These are phyloP conservation scores for Fusarium floridanum DNA, from an alignment of 2,329 filamentous ascomycete species.

Conservation along the genomic window DNA sequence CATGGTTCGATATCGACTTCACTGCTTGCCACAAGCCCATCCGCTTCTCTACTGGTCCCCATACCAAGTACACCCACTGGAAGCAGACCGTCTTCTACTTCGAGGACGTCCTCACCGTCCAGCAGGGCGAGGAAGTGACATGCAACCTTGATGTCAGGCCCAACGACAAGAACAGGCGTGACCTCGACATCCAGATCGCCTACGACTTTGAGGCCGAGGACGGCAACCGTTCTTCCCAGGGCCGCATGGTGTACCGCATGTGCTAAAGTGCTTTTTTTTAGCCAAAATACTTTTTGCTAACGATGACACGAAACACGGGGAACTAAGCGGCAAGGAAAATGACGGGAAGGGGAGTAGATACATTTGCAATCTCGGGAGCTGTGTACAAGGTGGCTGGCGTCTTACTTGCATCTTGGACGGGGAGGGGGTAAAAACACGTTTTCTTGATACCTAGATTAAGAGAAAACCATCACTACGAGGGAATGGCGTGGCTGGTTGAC, in stretches of 20 bases:
- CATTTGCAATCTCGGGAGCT: slow-evolving; percentile 34
- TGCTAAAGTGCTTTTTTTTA: slow-evolving; percentile 59
- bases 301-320: slow-evolving; percentile 39
- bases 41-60: slow-evolving; percentile 94
- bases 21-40: slow-evolving; percentile 98
- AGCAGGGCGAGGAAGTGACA: slow-evolving; percentile 83
- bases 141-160: slow-evolving; percentile 85
- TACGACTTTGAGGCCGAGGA: slow-evolving; percentile 87
- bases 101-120: slow-evolving; percentile 90
- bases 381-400: slow-evolving; percentile 45
- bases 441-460: slow-evolving; percentile 41
- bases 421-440: slow-evolving; percentile 14
- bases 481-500: slow-evolving; percentile 42
- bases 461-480: slow-evolving; percentile 34
- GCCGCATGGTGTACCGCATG: slow-evolving; percentile 84
- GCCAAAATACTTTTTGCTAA: slow-evolving; percentile 39
- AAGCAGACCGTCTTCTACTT: slow-evolving; percentile 99
- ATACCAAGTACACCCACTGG: slow-evolving; percentile 99
- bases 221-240: slow-evolving; percentile 74
- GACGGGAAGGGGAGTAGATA: slow-evolving; percentile 28
- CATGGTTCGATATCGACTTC: slow-evolving; percentile 99
- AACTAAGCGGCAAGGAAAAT: slow-evolving; percentile 9
- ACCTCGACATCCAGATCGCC: slow-evolving; percentile 89
- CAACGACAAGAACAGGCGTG: slow-evolving; percentile 93
- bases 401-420: slow-evolving; percentile 43